phyloP scores from a whole-genome alignment of 768 basidiomycete genomes.

The Chiua virens region DNA sequence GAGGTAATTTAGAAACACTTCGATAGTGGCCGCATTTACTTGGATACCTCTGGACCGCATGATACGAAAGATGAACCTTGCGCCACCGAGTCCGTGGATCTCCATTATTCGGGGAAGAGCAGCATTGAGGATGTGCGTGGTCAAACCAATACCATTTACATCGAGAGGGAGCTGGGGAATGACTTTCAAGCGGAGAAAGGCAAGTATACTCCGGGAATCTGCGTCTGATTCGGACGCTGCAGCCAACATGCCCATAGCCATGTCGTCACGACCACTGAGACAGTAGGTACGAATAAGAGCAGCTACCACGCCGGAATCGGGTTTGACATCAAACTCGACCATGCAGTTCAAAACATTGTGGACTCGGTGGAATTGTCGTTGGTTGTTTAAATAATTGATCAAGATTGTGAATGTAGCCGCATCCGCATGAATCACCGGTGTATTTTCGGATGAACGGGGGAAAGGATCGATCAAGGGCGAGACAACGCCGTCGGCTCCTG shows the following conservation, averaged over 20 bases:
- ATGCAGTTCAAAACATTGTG: constrained; percentile 49
- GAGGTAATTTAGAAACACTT: constrained; percentile 56
- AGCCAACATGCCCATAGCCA: constrained; percentile 54
- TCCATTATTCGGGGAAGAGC: constrained; percentile 51
- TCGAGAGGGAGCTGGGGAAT: constrained; percentile 20
- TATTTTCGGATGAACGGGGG: neutral
- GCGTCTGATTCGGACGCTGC: constrained; percentile 40
- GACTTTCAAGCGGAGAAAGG: constrained; percentile 22
- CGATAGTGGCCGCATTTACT: constrained; percentile 54
- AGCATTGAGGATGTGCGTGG: constrained; percentile 58
- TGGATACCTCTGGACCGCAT: constrained; percentile 53
- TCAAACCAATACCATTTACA: constrained; percentile 34
- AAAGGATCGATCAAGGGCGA: constrained; percentile 3
- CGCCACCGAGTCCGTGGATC: constrained; percentile 48
- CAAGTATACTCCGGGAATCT: constrained; percentile 20
- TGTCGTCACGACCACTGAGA: constrained; percentile 42
- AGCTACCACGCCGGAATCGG: constrained; percentile 47
- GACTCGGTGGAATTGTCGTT: constrained; percentile 45
- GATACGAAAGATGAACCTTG: constrained; percentile 47
- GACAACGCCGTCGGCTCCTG: constrained; percentile 30
- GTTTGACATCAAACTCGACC: constrained; percentile 39
- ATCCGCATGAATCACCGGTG: constrained; percentile 41
- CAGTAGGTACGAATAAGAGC: constrained; percentile 62
- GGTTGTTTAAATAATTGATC: constrained; percentile 52
- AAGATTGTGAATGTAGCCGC: constrained; percentile 62